Evolutionary conservation across 495 filamentous ascomycete genomes (phyloP).

Genomic region (Annulohypoxylon maeteangense): DNA sequence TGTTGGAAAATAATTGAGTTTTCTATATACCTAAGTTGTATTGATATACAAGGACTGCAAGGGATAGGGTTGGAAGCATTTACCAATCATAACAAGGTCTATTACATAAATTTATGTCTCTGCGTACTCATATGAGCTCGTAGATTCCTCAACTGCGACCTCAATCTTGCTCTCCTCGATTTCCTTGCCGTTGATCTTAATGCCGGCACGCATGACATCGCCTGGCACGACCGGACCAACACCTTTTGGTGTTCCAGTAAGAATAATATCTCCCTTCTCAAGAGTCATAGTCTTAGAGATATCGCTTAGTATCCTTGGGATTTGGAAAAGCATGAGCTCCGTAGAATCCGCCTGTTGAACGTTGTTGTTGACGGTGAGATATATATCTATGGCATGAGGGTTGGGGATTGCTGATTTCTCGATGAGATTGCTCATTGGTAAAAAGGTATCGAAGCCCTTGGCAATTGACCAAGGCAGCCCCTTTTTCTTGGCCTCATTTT

Average conservation of each 20-base stretch:
- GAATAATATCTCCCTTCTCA: conserved; percentile 88
- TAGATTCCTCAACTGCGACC: conserved; percentile 79
- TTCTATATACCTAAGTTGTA: conserved; percentile 9
- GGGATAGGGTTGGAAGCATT: conserved; percentile 3
- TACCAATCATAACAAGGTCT: too few relatives aligned
- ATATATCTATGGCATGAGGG: conserved; percentile 87
- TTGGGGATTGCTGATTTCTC: conserved; percentile 80
- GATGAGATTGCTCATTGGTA: conserved; percentile 83
- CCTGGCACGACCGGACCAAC: conserved; percentile 87
- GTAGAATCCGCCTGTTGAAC: conserved; percentile 85
- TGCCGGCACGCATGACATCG: conserved; percentile 88
- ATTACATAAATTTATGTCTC: conserved; percentile 64
- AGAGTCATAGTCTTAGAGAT: conserved; percentile 95
- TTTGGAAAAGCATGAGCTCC: conserved; percentile 88
- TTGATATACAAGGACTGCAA: not conserved
- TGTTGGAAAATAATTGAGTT: not conserved
- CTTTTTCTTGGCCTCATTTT: conserved; percentile 96
- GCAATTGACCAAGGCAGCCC: conserved; percentile 95
- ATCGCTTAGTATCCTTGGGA: conserved; percentile 87
- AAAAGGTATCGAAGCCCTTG: conserved; percentile 98
- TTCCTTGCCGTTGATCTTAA: conserved; percentile 83
- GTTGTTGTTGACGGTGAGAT: conserved; percentile 80
- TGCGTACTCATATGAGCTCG: conserved; percentile 63
- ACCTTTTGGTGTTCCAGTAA: conserved; percentile 97
- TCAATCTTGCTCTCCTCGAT: conserved; percentile 87